Evolutionary conservation across 2,329 filamentous ascomycete genomes (phyloP), one percentile per base, ranked within the genome.

Genomic region (Fusarium agapanthi): DNA sequence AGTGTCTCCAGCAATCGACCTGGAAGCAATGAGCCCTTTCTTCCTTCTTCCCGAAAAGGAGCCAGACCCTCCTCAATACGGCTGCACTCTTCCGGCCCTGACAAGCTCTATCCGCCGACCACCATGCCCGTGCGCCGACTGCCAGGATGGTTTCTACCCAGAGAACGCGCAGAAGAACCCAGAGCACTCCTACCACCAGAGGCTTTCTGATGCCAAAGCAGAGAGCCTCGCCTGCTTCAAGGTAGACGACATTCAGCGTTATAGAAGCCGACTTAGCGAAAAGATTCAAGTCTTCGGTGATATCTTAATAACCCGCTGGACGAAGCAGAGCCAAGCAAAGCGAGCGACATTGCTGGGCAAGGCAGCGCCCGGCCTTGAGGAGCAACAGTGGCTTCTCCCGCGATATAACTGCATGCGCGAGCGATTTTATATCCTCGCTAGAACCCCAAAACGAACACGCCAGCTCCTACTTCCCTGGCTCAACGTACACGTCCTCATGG

Each of bases 381-480:
- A 7, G 0, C 4, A 50, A 0, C 22, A 24, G n/a, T 51, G 30
- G 47, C 3, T 51, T 12, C 0, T 51, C 0, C 47, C 30, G 6
- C 47, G 47, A 34, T 51, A 34, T 0, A 2, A 0, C 0, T 51
- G 24, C 8, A 34, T 1, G n/a, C 30, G 16, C 8, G 30, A 50
- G 16, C 1, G 4, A 0, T 0, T 2, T 0, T 50, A 50, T 0
- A 34, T 11, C 0, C 22, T 0, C 6, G 4, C 0, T 0, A 34
- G 30, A 34, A 24, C 0, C 0, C 8, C 1, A 0, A 1, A 0
- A 1, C 47, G 47, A 0, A 43, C 30, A 54, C 28, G 15, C 0
- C 47, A 55, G 4, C 58, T 61, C 15, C 5, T 61, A 0, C 15
- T 54, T 0, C 47, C 58, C 4, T 61, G 47, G 47, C 28, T 61